phyloP scores from a whole-genome alignment of 1,284 basidiomycete genomes.

The Malassezia caprae region DNA sequence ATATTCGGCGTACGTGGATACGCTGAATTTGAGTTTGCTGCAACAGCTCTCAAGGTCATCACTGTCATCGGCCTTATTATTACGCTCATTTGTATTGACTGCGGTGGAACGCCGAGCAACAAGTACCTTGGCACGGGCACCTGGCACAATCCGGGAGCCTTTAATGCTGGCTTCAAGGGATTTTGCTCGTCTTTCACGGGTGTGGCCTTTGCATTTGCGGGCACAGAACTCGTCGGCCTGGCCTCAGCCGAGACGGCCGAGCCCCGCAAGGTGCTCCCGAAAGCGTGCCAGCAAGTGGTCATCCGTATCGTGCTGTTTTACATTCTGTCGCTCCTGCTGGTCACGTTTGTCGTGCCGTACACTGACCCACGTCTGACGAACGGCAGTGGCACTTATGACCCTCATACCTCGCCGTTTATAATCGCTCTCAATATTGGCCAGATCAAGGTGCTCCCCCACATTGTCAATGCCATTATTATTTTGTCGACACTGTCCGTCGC shows the following conservation, averaged over 20 bases:
- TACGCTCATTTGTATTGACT: constrained; percentile 34
- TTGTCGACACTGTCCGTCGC: constrained; percentile 50
- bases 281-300: constrained; percentile 52
- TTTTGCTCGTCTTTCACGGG: constrained; percentile 40
- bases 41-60: constrained; percentile 40
- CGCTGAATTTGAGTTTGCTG: constrained; percentile 40
- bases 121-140: constrained; percentile 33
- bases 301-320: constrained; percentile 53
- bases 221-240: constrained; percentile 58
- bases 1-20: constrained; percentile 46
- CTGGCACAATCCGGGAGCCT: constrained; percentile 39
- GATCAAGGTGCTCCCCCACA: constrained; percentile 50
- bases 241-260: constrained; percentile 56
- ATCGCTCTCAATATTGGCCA: constrained; percentile 50
- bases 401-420: constrained; percentile 52
- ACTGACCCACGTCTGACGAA: constrained; percentile 27
- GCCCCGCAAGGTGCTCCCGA: constrained; percentile 51
- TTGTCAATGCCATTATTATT: constrained; percentile 53
- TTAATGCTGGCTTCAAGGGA: constrained; percentile 46
- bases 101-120: constrained; percentile 33
- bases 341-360: constrained; percentile 55
- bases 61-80: constrained; percentile 44
- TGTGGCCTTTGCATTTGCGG: constrained; percentile 42
- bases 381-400: constrained; percentile 44
- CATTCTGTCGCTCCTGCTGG: constrained; percentile 54